phyloP scores from a whole-genome alignment of 352 stramenopile genomes.

The Phytophthora lateralis region DNA sequence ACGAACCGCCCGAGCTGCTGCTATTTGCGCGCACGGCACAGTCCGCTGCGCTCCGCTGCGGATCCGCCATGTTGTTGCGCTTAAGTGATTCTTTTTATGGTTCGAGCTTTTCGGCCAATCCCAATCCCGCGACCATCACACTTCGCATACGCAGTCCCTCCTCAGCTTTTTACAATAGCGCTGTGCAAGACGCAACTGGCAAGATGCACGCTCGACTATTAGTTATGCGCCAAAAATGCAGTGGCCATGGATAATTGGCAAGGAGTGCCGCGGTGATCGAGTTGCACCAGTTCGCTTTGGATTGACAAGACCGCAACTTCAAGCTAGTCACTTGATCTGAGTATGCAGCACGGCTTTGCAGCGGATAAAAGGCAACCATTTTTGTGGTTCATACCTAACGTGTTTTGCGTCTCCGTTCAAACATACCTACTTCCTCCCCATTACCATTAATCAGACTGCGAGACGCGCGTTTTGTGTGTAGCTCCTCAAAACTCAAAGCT shows the following conservation, averaged over 20 bases:
- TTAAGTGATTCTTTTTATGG: background rate
- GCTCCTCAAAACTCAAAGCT: slow-evolving; percentile 51
- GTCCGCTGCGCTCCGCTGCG: slow-evolving; percentile 12
- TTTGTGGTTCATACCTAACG: slow-evolving; percentile 29
- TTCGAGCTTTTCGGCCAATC: slow-evolving; percentile 26
- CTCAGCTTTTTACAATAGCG: background rate
- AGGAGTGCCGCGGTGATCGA: no score
- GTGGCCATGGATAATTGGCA: background rate
- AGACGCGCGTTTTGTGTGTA: slow-evolving; percentile 21
- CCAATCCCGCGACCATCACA: background rate
- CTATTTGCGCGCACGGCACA: background rate
- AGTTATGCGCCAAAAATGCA: background rate
- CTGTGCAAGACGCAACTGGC: no score
- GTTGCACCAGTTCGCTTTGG: background rate
- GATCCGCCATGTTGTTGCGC: slow-evolving; percentile 32
- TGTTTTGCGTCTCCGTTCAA: slow-evolving; percentile 21
- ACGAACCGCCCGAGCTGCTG: slow-evolving; percentile 9
- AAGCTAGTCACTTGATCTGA: slow-evolving; percentile 7
- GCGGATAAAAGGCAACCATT: slow-evolving; percentile 5
- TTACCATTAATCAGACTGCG: slow-evolving; percentile 25
- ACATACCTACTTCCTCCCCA: slow-evolving; percentile 26
- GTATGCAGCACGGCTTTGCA: slow-evolving; percentile 13
- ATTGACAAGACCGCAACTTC: slow-evolving; percentile 17
- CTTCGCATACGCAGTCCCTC: slow-evolving; percentile 13
- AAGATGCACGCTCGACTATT: no score